phyloP scores from a whole-genome alignment of 129 eudicot genomes.

The Cynara cardunculus region DNA sequence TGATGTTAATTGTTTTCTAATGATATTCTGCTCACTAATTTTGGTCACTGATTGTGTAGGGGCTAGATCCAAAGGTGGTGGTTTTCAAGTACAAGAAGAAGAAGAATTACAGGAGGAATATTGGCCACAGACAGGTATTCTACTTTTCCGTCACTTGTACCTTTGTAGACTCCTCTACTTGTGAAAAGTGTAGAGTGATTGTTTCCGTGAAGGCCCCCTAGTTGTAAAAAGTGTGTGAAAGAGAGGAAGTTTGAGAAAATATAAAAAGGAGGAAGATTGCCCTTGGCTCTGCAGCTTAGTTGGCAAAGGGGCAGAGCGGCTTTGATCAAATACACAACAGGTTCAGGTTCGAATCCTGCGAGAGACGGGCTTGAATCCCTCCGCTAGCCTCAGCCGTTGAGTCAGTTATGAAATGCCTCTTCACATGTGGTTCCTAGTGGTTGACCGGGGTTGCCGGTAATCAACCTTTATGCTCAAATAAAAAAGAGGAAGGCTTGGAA shows the following conservation, averaged over 20 bases:
- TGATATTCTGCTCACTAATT: conserved; percentile 11
- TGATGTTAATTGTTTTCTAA: background rate
- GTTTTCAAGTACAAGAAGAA: conserved; percentile 94
- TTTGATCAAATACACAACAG: background rate
- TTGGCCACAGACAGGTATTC: conserved; percentile 93
- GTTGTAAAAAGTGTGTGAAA: background rate
- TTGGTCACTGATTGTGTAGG: conserved; percentile 33
- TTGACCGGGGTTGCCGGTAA: background rate
- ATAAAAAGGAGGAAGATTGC: background rate
- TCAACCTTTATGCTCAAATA: background rate
- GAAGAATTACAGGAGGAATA: conserved; percentile 80
- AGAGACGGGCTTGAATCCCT: background rate
- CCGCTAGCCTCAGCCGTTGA: background rate
- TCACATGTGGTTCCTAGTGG: background rate
- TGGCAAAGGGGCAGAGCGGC: background rate
- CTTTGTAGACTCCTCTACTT: background rate
- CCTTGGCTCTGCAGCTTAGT: too few species aligned
- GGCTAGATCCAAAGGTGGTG: conserved; percentile 65
- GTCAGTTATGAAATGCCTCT: background rate
- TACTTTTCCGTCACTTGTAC: background rate
- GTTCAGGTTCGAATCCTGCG: background rate
- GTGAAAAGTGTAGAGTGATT: background rate
- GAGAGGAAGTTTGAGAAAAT: background rate
- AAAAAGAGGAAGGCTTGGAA: background rate
- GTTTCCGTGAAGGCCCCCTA: background rate